Percentiles rank a stretch among this genome's conserved stretches.
Evolutionary conservation across 140 eudicot genomes (phyloP).

Genomic region (Cichorium intybus): DNA sequence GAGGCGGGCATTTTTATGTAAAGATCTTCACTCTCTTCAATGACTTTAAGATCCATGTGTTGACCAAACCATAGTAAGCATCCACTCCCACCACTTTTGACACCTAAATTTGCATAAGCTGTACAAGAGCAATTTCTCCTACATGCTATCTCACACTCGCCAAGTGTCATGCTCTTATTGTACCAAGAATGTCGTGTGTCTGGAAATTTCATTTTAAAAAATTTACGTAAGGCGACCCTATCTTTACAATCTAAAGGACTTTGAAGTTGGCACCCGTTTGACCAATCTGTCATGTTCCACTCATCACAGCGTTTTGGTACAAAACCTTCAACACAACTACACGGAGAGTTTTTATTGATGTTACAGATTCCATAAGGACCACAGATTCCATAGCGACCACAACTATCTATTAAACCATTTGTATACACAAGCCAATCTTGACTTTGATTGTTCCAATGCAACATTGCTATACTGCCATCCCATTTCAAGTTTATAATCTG

Average conservation of each 20-base stretch:
- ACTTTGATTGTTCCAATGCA: conserved; percentile 15
- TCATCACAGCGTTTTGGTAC: conserved; percentile 1
- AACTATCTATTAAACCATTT: neutral
- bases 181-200: neutral
- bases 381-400: conserved; percentile 7
- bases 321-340: conserved; percentile 14
- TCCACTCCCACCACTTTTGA: conserved; percentile 20
- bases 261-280: conserved; percentile 3
- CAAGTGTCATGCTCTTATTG: neutral
- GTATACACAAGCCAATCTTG: conserved; percentile 12
- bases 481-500: neutral
- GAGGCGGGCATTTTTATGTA: neutral
- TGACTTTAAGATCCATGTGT: neutral
- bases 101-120: no score
- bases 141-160: neutral
- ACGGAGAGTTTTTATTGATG: conserved; percentile 8
- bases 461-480: neutral
- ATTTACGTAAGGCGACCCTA: neutral
- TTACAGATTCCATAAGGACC: conserved; percentile 15
- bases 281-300: conserved; percentile 14
- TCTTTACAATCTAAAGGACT: neutral
- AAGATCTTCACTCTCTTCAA: neutral
- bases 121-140: neutral
- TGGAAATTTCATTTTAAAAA: neutral
- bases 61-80: conserved; percentile 21